phyloP scores from a whole-genome alignment of 371 early-diverging fungal species.

The Actinomortierella ambigua region DNA sequence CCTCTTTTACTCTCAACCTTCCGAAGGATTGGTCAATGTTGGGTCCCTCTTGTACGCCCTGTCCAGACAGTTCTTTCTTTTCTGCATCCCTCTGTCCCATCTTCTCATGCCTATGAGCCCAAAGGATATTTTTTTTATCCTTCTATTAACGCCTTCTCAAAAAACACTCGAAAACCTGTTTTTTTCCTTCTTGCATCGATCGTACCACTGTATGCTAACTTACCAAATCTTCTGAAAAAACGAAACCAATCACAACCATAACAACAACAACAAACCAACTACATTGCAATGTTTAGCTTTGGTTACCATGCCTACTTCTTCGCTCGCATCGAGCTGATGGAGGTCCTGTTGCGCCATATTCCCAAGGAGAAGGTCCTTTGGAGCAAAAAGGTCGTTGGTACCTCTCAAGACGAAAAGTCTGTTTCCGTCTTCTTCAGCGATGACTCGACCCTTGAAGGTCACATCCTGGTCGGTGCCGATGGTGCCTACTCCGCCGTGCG shows the following conservation, averaged over 20 bases:
- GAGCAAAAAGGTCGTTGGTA: neutral
- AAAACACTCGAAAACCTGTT: too few species aligned
- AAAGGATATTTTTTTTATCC: too few species aligned
- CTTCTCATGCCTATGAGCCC: too few species aligned
- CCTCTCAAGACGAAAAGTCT: neutral
- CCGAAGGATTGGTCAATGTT: too few species aligned
- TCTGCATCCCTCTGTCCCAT: too few species aligned
- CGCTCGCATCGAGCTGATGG: neutral
- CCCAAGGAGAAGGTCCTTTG: neutral
- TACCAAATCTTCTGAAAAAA: too few species aligned
- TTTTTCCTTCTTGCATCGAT: neutral
- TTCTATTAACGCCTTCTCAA: too few species aligned
- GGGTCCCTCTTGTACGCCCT: too few species aligned
- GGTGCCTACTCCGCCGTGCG: conserved; percentile 24
- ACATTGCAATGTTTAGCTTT: too few species aligned
- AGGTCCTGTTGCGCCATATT: neutral
- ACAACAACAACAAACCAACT: neutral
- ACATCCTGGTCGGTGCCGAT: conserved; percentile 24
- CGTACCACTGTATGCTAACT: neutral
- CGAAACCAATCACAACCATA: too few species aligned
- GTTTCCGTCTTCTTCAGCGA: conserved; percentile 16
- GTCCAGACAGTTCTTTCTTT: too few species aligned
- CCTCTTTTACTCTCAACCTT: too few species aligned
- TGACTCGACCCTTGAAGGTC: conserved; percentile 8
- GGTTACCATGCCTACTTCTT: neutral